A percentile compares a stretch with the other conserved stretches of the same genome.
phyloP scores from a whole-genome alignment of 2,329 filamentous ascomycete genomes.

The Elsinoe batatas region DNA sequence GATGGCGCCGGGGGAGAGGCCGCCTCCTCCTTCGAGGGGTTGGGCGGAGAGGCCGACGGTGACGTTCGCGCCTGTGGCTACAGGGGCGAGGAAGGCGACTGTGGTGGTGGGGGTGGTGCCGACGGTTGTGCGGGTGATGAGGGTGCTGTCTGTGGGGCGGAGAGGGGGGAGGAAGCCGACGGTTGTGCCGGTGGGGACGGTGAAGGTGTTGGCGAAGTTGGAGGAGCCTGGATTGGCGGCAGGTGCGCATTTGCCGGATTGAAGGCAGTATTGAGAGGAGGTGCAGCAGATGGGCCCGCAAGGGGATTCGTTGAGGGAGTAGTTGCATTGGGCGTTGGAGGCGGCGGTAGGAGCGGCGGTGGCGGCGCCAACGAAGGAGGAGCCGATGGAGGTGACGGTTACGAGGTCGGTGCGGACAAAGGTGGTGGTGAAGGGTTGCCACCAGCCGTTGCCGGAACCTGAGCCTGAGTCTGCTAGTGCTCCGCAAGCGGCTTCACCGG shows the following conservation, averaged over 20 bases:
- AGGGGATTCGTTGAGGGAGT: constrained; percentile 41
- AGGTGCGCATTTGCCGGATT: constrained; percentile 47
- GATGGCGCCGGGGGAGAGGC: constrained; percentile 62
- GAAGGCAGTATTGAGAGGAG: constrained; percentile 57
- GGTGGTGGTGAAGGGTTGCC: constrained; percentile 49
- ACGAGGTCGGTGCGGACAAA: constrained; percentile 41
- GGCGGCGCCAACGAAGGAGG: constrained; percentile 27
- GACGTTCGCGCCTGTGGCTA: constrained; percentile 43
- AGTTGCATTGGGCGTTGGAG: constrained; percentile 34
- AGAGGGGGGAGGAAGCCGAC: constrained; percentile 41
- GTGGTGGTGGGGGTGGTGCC: constrained; percentile 39
- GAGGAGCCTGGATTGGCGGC: constrained; percentile 40
- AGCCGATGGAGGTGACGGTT: constrained; percentile 47
- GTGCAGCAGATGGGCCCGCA: constrained; percentile 65
- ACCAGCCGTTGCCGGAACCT: constrained; percentile 33
- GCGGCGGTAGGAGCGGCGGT: constrained; percentile 20
- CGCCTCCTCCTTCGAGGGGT: constrained; percentile 20
- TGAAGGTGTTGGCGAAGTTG: constrained; percentile 43
- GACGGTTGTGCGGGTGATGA: constrained; percentile 41
- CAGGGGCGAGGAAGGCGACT: constrained; percentile 41
- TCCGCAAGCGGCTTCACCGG: constrained; percentile 40
- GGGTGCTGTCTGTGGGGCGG: constrained; percentile 44
- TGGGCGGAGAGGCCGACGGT: constrained; percentile 27
- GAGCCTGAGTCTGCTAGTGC: constrained; percentile 18
- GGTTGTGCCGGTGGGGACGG: constrained; percentile 36